These are phyloP conservation scores for Arthrobotrys pseudoclavata DNA, from an alignment of 2,329 filamentous ascomycete genomes.

Conservation along the genomic window DNA sequence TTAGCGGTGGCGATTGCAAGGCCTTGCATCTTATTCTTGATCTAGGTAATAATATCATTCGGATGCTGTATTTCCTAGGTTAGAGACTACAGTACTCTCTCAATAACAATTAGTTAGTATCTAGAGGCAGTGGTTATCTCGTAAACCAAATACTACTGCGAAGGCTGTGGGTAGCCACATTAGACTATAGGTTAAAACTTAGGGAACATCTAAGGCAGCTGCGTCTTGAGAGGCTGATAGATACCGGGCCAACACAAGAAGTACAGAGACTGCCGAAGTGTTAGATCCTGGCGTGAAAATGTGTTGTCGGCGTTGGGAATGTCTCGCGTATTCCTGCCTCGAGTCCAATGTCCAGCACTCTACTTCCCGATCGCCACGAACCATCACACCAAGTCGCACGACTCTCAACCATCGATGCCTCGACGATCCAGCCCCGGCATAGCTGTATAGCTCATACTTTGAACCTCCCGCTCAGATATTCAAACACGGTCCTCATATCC, in stretches of 20 bases:
- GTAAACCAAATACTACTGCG: too few relatives aligned
- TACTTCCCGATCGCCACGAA: slow-evolving; percentile 17
- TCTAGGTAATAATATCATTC: too few relatives aligned
- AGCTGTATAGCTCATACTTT: slow-evolving; percentile 30
- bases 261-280: background rate
- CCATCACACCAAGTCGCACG: slow-evolving; percentile 46
- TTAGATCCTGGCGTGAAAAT: slow-evolving; percentile 1
- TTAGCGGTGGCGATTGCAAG: too few relatives aligned
- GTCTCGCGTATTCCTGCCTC: slow-evolving; percentile 26
- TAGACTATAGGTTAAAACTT: too few relatives aligned
- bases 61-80: too few relatives aligned
- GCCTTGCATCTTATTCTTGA: too few relatives aligned
- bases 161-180: too few relatives aligned
- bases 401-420: slow-evolving; percentile 43
- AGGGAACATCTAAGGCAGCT: too few relatives aligned
- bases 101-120: too few relatives aligned
- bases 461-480: background rate
- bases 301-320: slow-evolving; percentile 21
- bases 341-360: slow-evolving; percentile 1
- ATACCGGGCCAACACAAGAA: background rate
- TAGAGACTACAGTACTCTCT: too few relatives aligned
- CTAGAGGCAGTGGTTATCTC: too few relatives aligned
- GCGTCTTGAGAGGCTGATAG: background rate
- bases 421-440: background rate
- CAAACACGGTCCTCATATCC: background rate